phyloP scores from a whole-genome alignment of 139 green algal species.

The Mesotaenium endlicherianum region DNA sequence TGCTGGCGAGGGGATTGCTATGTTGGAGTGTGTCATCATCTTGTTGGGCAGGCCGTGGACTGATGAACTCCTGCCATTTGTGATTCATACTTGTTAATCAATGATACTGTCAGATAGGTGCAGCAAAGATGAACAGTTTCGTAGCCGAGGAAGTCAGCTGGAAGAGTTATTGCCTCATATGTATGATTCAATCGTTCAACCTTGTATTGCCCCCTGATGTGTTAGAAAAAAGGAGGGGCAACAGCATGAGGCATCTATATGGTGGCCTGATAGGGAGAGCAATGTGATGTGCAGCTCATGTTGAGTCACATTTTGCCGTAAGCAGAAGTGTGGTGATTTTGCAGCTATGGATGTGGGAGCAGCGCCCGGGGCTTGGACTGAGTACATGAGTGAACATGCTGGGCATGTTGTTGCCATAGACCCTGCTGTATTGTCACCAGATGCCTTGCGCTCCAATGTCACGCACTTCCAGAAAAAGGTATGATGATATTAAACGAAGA shows the following conservation, averaged over 20 bases:
- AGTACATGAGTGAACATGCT: conserved; percentile 14
- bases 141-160: too few relatives aligned
- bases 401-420: conserved; percentile 25
- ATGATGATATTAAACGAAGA: too few relatives aligned
- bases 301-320: not conserved
- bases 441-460: not conserved
- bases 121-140: too few relatives aligned
- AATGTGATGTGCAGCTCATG: not conserved
- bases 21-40: not conserved
- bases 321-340: not conserved
- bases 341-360: conserved; percentile 41
- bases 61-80: not conserved
- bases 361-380: conserved; percentile 40
- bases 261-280: too few relatives aligned
- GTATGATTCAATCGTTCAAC: too few relatives aligned
- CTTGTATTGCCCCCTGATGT: too few relatives aligned
- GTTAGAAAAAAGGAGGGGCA: too few relatives aligned
- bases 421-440: not conserved
- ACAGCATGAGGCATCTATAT: too few relatives aligned
- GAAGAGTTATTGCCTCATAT: too few relatives aligned
- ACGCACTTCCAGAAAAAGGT: conserved; percentile 35
- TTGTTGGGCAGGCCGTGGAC: not conserved
- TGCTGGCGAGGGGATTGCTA: not conserved
- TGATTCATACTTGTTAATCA: not conserved
- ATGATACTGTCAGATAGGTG: too few relatives aligned